Conservation (phyloP, 1,284 basidiomycete genomes). For the Fomitopsis schrenkii region DNA sequence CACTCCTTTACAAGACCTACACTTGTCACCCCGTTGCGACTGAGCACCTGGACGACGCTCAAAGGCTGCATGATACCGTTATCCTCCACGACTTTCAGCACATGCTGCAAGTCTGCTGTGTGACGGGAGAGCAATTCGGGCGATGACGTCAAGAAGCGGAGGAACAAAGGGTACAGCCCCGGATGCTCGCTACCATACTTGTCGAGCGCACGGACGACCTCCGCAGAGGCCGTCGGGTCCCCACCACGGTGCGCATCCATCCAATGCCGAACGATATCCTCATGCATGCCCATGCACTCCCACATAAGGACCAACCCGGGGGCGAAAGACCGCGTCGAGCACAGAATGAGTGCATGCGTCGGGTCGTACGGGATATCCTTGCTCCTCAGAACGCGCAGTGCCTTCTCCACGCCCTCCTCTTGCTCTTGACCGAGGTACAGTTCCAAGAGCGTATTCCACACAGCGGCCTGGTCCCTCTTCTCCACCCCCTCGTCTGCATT, state of each 20-base stretch:
- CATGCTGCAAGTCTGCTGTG: constrained; percentile 60
- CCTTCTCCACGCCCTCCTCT: constrained; percentile 49
- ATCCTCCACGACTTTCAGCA: constrained; percentile 77
- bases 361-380: constrained; percentile 78
- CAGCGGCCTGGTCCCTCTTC: constrained; percentile 72
- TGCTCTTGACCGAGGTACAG: constrained; percentile 68
- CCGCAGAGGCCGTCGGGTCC: constrained; percentile 44
- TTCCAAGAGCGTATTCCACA: constrained; percentile 97
- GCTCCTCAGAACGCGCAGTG: constrained; percentile 63
- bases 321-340: constrained; percentile 80
- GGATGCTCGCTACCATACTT: constrained; percentile 72
- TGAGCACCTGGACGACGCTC: constrained; percentile 84
- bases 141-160: constrained; percentile 85
- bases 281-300: constrained; percentile 95
- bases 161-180: constrained; percentile 84
- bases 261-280: constrained; percentile 91
- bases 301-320: constrained; percentile 86
- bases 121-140: constrained; percentile 68
- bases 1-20: constrained; percentile 91
- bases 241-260: constrained; percentile 66
- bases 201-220: constrained; percentile 72
- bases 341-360: constrained; percentile 91
- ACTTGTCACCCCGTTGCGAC: constrained; percentile 82
- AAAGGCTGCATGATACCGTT: constrained; percentile 84
- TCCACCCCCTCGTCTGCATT: constrained; percentile 51